These are phyloP conservation scores for Dispira parvispora DNA, from an alignment of 192 early-diverging fungal species.

Conservation along the genomic window DNA sequence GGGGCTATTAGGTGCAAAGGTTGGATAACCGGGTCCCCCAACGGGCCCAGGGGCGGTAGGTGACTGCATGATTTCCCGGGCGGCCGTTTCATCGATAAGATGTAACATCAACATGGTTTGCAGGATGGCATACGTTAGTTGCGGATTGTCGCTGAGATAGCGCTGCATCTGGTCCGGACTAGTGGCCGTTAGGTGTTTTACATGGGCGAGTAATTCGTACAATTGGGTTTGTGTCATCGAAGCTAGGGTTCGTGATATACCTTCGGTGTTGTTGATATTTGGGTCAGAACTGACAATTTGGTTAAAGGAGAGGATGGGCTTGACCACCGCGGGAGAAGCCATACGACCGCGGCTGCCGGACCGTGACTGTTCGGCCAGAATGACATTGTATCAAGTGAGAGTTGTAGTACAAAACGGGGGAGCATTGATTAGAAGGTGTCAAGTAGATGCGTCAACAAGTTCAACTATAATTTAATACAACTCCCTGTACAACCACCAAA, in stretches of 20 bases:
- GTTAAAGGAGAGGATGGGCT: background rate
- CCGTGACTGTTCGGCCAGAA: background rate
- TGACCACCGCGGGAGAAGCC: background rate
- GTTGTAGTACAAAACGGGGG: background rate
- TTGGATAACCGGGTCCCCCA: slow-evolving; percentile 2
- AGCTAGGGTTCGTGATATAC: slow-evolving; percentile 33
- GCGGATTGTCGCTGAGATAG: slow-evolving; percentile 60
- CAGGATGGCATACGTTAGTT: slow-evolving; percentile 67
- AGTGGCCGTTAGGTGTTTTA: slow-evolving; percentile 42
- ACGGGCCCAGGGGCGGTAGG: slow-evolving; percentile 8
- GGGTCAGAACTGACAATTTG: slow-evolving; percentile 1
- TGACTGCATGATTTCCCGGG: slow-evolving; percentile 22
- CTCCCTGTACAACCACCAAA: background rate
- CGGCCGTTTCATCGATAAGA: slow-evolving; percentile 46
- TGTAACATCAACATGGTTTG: slow-evolving; percentile 66
- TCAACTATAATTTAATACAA: background rate
- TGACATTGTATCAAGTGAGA: background rate
- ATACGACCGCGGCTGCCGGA: background rate
- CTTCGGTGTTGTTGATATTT: slow-evolving; percentile 26
- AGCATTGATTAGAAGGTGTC: background rate
- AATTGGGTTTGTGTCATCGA: slow-evolving; percentile 41
- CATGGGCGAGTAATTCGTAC: slow-evolving; percentile 40
- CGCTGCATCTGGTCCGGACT: slow-evolving; percentile 47
- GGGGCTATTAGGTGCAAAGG: slow-evolving; percentile 6
- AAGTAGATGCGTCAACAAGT: background rate